Conservation (phyloP, 352 stramenopile genomes). For the Pythium dissimile region DNA sequence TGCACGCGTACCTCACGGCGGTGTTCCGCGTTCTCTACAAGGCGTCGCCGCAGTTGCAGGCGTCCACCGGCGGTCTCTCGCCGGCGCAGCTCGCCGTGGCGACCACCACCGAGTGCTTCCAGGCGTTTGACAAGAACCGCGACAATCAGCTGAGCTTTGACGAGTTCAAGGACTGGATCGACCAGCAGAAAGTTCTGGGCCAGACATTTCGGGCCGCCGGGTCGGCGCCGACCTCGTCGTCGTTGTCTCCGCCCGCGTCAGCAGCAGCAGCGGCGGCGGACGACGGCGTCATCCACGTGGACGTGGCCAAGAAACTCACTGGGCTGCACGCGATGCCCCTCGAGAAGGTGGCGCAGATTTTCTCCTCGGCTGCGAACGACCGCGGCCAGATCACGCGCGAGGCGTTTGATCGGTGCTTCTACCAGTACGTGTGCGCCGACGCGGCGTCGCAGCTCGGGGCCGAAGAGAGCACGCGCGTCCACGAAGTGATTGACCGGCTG, state of each 20-base stretch:
- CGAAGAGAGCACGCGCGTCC: slow-evolving; percentile 50
- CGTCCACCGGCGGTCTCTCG: slow-evolving; percentile 44
- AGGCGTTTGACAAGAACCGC: slow-evolving; percentile 67
- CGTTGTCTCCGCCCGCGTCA: background rate
- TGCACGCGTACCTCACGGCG: slow-evolving; percentile 77
- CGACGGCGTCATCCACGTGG: slow-evolving; percentile 45
- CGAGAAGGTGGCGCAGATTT: slow-evolving; percentile 58
- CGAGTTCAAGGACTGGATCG: slow-evolving; percentile 76
- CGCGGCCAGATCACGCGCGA: slow-evolving; percentile 56
- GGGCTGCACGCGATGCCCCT: slow-evolving; percentile 59
- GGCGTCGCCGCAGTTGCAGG: slow-evolving; percentile 56
- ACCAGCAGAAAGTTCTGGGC: slow-evolving; percentile 44
- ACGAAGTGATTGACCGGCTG: slow-evolving; percentile 69
- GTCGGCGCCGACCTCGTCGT: background rate
- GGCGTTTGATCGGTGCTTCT: slow-evolving; percentile 75
- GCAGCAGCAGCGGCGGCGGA: background rate
- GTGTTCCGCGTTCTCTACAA: slow-evolving; percentile 89
- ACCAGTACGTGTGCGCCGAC: slow-evolving; percentile 52
- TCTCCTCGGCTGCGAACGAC: slow-evolving; percentile 42
- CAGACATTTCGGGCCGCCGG: background rate
- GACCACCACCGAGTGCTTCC: slow-evolving; percentile 79
- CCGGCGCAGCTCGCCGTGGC: slow-evolving; percentile 63
- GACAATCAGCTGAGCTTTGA: slow-evolving; percentile 76
- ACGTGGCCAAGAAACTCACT: slow-evolving; percentile 69
- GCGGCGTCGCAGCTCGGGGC: slow-evolving; percentile 31